Evolutionary conservation across 2,329 filamentous ascomycete species (phyloP), one percentile per base, ranked within the genome.

Genomic region (Xylariales sp.): DNA sequence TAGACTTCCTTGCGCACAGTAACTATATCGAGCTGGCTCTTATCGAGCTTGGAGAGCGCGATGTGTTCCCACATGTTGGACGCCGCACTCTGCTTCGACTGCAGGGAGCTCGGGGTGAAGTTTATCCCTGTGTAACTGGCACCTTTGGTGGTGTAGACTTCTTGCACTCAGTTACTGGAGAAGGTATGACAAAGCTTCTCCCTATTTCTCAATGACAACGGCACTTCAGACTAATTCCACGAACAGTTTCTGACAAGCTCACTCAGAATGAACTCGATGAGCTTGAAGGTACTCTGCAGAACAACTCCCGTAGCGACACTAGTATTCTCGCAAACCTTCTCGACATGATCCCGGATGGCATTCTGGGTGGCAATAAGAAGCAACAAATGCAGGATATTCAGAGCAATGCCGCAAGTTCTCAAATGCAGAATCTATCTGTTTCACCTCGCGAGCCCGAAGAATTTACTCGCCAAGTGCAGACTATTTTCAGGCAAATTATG

Each of bases 61-160:
- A 86, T 43, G 66, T 95, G 42, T 96, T 96, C 61, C 88, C 91
- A 18, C 89, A 95, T 54, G 87, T 93, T 38, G 91, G 91, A 24
- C 74, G 80, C 41, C 66, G 77, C 51, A 88, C 88, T n/a, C 67
- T 70, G 54, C 68, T 95, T 19, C 69, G 78, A 31, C 72, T 96
- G 19, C 69, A 74, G 23, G 88, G 85, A 30, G 83, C 77, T 40
- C 71, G 72, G 16, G 57, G 70, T 23, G 55, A 72, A 5, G 86
- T 95, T 43, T 95, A 85, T 52, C 90, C 90, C 6, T 68, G 91
- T 44, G 76, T 95, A 30, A 96, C 90, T 2, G 90, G 91, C 42
- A 96, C 90, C 6, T 96, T 96, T 61, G 90, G 90, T 44, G 90
- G 90, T 46, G 90, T 95, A 12, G 91, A 96, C 55, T 96, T 96